A percentile compares a stretch with the other conserved stretches of the same genome.
Evolutionary conservation across 75 land plant genomes (phyloP).

Genomic region (Pinus taeda): DNA sequence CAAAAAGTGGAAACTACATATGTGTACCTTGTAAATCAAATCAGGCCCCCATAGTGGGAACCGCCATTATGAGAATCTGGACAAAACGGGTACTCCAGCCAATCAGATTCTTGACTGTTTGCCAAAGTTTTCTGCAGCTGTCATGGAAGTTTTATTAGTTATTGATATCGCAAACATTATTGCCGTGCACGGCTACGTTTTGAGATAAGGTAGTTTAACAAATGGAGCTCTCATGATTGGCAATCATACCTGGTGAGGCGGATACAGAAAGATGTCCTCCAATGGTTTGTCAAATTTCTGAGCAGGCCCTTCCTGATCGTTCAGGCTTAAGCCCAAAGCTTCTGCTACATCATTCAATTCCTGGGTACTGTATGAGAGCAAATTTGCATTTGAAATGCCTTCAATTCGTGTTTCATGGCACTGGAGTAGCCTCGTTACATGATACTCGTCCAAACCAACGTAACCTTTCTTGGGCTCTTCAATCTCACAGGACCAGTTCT

Average conservation of each 20-base stretch:
- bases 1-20: background rate
- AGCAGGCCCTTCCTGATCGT: background rate
- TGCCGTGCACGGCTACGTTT: background rate
- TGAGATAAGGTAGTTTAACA: background rate
- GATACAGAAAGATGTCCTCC: conserved; percentile 6
- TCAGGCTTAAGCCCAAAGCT: background rate
- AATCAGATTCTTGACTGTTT: conserved; percentile 7
- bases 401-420: conserved; percentile 4
- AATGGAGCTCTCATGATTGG: background rate
- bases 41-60: background rate
- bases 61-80: conserved; percentile 3
- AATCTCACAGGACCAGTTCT: background rate
- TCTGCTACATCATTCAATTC: conserved; percentile 2
- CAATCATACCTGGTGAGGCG: background rate
- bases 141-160: background rate
- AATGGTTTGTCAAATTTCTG: conserved; percentile 1
- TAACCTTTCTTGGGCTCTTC: background rate
- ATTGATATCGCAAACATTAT: background rate
- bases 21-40: conserved; percentile 6
- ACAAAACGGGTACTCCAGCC: conserved; percentile 6
- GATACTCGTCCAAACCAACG: background rate
- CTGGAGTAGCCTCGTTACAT: conserved; percentile 1
- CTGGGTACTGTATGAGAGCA: background rate
- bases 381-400: background rate
- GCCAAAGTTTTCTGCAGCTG: conserved; percentile 4